These are phyloP conservation scores for Coffea eugenioides DNA, from an alignment of 257 asterid species.

Conservation along the genomic window DNA sequence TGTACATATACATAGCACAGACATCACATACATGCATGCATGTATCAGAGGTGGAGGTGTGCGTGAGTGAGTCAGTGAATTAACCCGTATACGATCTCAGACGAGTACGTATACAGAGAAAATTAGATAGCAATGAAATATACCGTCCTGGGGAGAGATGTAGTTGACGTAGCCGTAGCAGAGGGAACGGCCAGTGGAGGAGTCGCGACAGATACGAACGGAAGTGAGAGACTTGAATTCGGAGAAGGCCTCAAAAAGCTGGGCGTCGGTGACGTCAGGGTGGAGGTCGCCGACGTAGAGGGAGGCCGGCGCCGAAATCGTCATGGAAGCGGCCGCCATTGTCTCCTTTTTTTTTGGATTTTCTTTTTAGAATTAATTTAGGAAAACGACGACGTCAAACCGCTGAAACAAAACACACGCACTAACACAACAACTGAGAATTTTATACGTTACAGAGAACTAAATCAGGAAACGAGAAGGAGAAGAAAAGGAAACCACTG, in stretches of 20 bases:
- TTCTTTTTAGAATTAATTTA: neutral
- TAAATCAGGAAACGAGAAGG: neutral
- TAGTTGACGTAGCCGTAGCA: slow-evolving; percentile 49
- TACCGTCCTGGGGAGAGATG: slow-evolving; percentile 42
- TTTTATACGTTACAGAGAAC: neutral
- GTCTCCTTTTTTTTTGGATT: neutral
- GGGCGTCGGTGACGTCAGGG: slow-evolving; percentile 29
- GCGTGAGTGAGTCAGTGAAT: neutral
- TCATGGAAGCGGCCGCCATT: slow-evolving; percentile 29
- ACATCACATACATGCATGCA: slow-evolving; percentile 12
- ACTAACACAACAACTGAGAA: slow-evolving; percentile 9
- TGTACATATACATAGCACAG: neutral
- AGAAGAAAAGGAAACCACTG: neutral
- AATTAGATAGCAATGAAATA: neutral
- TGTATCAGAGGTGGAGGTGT: neutral
- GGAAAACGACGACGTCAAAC: slow-evolving; percentile 29
- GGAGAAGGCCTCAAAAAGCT: slow-evolving; percentile 36
- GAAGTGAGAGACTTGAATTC: slow-evolving; percentile 32
- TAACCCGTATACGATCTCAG: neutral
- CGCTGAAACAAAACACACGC: neutral
- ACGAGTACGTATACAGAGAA: neutral
- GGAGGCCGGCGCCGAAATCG: slow-evolving; percentile 29
- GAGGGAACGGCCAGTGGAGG: slow-evolving; percentile 38
- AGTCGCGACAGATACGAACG: slow-evolving; percentile 41
- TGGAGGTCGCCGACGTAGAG: slow-evolving; percentile 48